Conservation (phyloP, 169 alveolate species). For the Plasmodium gallinaceum region DNA sequence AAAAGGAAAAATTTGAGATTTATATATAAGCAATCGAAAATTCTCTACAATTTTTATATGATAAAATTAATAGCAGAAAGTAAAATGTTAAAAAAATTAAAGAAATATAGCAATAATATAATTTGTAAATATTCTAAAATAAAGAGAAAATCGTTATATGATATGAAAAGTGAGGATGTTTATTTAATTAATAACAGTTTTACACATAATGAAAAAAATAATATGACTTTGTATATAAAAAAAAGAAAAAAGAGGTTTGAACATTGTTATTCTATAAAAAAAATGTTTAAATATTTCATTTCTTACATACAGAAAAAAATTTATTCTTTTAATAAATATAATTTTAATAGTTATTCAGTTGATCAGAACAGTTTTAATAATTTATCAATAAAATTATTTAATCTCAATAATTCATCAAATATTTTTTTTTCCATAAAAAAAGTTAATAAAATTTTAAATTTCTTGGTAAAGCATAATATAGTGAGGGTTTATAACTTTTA, state of each 20-base stretch:
- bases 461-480: slow-evolving; percentile 6
- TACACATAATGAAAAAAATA: not conserved
- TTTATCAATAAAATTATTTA: not conserved
- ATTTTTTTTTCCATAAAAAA: not conserved
- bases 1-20: slow-evolving; percentile 45
- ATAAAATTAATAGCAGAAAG: slow-evolving; percentile 14
- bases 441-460: slow-evolving; percentile 13
- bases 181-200: not conserved
- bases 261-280: not conserved
- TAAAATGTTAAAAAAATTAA: slow-evolving; percentile 9
- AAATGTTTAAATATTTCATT: not conserved
- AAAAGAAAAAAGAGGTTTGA: not conserved
- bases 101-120: not conserved
- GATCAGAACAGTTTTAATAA: not conserved
- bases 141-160: not conserved
- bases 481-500: slow-evolving; percentile 27
- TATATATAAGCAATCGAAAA: slow-evolving; percentile 6
- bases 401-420: not conserved
- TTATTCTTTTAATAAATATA: not conserved
- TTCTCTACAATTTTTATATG: slow-evolving; percentile 9
- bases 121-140: not conserved
- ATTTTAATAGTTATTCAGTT: not conserved
- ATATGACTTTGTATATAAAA: not conserved
- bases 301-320: not conserved
- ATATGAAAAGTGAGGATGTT: not conserved